A percentile compares a stretch with the other conserved stretches of the same genome.
phyloP scores from a whole-genome alignment of 2,329 filamentous ascomycete species.

The Tolypocladium ophioglossoides region DNA sequence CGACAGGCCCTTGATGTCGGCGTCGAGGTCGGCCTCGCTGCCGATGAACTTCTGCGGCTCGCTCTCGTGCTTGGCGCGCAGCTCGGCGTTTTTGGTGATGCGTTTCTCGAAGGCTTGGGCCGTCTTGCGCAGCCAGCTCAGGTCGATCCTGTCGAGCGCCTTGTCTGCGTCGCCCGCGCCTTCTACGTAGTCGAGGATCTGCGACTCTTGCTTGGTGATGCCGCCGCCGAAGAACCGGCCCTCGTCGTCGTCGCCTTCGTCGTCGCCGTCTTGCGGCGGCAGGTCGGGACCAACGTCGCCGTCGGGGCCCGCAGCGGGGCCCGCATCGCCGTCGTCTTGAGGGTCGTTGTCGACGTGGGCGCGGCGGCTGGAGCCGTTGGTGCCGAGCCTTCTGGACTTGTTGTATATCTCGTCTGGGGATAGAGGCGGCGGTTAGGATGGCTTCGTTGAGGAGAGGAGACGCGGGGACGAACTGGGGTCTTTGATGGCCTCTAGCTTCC shows the following conservation, averaged over 20 bases:
- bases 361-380: constrained; percentile 34
- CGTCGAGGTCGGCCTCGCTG: constrained; percentile 80
- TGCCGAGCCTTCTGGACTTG: constrained; percentile 46
- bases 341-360: constrained; percentile 32
- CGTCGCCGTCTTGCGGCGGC: constrained; percentile 37
- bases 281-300: constrained; percentile 37
- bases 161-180: constrained; percentile 23
- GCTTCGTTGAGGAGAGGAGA: background rate
- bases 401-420: constrained; percentile 51
- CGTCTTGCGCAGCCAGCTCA: constrained; percentile 70
- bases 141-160: constrained; percentile 66
- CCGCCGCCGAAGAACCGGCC: constrained; percentile 94
- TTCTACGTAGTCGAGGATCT: constrained; percentile 84
- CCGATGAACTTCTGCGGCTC: constrained; percentile 76
- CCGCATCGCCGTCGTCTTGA: constrained; percentile 33
- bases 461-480: constrained; percentile 46
- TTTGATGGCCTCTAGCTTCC: constrained; percentile 50
- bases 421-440: background rate
- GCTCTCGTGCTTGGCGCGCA: constrained; percentile 73
- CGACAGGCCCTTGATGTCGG: constrained; percentile 75
- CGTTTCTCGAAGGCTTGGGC: constrained; percentile 80
- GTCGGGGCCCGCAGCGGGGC: constrained; percentile 41
- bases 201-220: constrained; percentile 67
- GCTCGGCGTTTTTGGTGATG: constrained; percentile 82
- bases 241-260: constrained; percentile 66